Conservation (phyloP, 106 monocot genomes). For the Dendrobium nobile region DNA sequence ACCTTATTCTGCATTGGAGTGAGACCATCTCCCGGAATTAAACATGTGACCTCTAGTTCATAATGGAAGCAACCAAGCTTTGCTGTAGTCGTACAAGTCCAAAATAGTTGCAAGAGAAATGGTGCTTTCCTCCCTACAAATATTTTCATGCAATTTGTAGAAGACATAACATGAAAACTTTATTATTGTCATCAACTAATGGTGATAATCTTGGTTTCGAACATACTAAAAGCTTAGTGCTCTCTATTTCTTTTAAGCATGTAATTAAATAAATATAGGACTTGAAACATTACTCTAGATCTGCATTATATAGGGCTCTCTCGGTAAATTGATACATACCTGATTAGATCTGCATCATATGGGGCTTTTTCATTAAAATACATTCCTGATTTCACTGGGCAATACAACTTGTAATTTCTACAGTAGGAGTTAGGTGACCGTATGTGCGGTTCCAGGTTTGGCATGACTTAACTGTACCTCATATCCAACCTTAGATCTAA, state of each 20-base stretch:
- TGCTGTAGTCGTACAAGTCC: background rate
- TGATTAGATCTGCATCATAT: background rate
- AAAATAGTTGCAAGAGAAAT: background rate
- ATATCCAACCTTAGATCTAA: background rate
- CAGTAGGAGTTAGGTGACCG: background rate
- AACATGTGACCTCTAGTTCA: background rate
- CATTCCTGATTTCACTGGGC: background rate
- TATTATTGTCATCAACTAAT: background rate
- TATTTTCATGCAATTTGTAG: background rate
- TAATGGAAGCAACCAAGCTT: background rate
- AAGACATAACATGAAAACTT: background rate
- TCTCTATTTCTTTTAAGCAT: background rate
- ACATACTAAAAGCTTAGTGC: background rate
- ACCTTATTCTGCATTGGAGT: background rate
- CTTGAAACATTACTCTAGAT: background rate
- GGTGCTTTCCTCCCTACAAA: background rate
- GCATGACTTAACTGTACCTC: background rate
- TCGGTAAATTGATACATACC: background rate
- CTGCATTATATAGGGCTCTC: too few relatives aligned
- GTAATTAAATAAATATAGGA: background rate
- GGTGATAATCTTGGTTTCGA: background rate
- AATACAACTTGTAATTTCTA: background rate
- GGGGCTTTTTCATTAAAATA: too few relatives aligned
- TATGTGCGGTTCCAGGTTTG: background rate
- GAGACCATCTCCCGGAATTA: background rate